Base-by-base conservation (phyloP, 345 rosid genomes). In the Lepidium aucheri region DNA sequence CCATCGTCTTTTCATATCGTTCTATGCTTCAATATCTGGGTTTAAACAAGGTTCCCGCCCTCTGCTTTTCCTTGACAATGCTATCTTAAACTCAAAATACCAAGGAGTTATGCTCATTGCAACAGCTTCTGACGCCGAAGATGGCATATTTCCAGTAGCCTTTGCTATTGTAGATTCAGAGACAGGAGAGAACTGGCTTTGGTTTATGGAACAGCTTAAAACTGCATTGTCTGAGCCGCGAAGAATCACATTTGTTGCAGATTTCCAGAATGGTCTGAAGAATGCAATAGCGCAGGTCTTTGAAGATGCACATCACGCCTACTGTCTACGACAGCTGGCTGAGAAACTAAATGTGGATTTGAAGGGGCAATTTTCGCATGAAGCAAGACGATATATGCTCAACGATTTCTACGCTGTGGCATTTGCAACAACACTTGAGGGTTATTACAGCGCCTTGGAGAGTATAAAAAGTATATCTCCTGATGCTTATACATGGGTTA, bases 31-130 rank as follows among this genome's bases (percentile, higher is more conserved):
- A 4, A 80, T 90, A 64, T 53, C 82, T 14, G 98, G 98, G 53
- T 93, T 87, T 58, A 80, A 80, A 57, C 93, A 85, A 69, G 98
- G 98, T 55, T 93, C 97, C 9, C 82, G 96, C 1, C 96, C 98
- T 63, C 88, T 93, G 36, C 76, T 93, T 68, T 93, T 93, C 81
- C 83, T 93, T 1, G 96, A 93, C 75, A 85, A 74, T 30, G 70
- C 82, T 68, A 60, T 83, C 59, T 70, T 93, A 41, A 88, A 86
- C 74, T 93, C 97, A 26, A 90, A 88, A 42, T 86, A 90, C 73
- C 94, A 86, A 77, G 97, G 96, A 34, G 78, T 69, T 11, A 77
- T 93, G 78, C 68, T 93, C 62, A 70, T 91, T 12, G 98, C 96
- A 14, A 80, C 79, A 8, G 80, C 90, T 64, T 76, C 83, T 1